These are phyloP conservation scores for Saccharum hybrid DNA, from an alignment of 202 grass and related monocot species.

Conservation along the genomic window DNA sequence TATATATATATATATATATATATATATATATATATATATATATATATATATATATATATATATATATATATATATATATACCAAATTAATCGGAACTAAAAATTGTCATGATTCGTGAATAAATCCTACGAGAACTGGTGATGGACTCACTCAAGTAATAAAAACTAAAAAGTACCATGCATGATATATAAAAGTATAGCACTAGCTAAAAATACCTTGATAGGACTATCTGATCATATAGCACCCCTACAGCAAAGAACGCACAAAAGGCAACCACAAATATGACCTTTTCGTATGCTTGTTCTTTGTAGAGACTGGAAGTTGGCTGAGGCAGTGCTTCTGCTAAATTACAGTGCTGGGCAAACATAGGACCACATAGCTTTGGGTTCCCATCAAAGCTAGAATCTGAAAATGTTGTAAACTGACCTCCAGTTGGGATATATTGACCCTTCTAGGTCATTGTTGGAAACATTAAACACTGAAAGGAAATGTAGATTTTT, in stretches of 20 bases:
- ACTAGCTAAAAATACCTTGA: constrained; percentile 4
- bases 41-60: too few species aligned
- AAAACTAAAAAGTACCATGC: too few species aligned
- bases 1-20: too few species aligned
- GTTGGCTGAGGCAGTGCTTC: background rate
- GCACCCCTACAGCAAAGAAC: constrained; percentile 43
- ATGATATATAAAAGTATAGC: background rate
- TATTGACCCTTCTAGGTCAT: constrained; percentile 32
- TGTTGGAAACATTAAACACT: constrained; percentile 27
- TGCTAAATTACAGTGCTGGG: background rate
- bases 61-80: too few species aligned
- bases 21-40: too few species aligned
- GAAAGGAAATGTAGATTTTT: constrained; percentile 25
- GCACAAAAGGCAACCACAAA: constrained; percentile 35
- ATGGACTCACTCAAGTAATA: background rate
- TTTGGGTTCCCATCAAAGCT: constrained; percentile 28
- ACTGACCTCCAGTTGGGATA: constrained; percentile 31
- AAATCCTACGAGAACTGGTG: background rate
- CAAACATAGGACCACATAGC: background rate
- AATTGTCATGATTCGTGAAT: too few species aligned
- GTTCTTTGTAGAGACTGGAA: background rate
- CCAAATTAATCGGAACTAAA: too few species aligned
- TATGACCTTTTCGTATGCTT: background rate
- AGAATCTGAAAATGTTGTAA: background rate
- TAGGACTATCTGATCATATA: constrained; percentile 39